Evolutionary conservation across 164 flowering plant genomes (phyloP).

Genomic region (Sextonia rubra): DNA sequence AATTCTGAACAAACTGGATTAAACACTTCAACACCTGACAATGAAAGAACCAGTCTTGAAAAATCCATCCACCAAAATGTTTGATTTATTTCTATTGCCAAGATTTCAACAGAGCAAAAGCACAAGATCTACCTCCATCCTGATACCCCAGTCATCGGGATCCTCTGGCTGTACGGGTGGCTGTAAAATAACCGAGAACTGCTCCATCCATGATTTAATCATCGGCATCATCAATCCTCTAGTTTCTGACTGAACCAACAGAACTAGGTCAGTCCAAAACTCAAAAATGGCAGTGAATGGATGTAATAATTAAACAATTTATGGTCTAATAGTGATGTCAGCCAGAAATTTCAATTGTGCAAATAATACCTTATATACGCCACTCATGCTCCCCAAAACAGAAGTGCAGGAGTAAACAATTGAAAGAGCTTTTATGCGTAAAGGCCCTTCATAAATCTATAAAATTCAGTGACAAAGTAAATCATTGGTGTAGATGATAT

Average conservation of each 20-base stretch:
- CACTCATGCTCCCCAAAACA: constrained; percentile 78
- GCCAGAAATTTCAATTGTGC: background rate
- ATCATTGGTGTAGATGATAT: background rate
- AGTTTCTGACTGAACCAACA: constrained; percentile 62
- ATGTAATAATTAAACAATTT: constrained; percentile 6
- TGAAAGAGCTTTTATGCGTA: constrained; percentile 74
- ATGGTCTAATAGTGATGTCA: background rate
- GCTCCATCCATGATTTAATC: constrained; percentile 77
- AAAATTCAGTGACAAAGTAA: constrained; percentile 2
- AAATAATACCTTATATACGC: constrained; percentile 63
- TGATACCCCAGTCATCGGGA: constrained; percentile 93
- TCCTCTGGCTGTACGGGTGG: constrained; percentile 70
- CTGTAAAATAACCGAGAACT: constrained; percentile 54
- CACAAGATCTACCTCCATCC: constrained; percentile 67
- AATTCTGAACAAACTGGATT: constrained; percentile 88
- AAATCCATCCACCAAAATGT: background rate
- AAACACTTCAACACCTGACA: constrained; percentile 85
- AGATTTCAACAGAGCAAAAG: background rate
- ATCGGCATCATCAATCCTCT: constrained; percentile 50
- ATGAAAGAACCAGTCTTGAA: constrained; percentile 2
- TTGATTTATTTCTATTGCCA: background rate
- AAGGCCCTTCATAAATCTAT: constrained; percentile 66
- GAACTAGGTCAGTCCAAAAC: constrained; percentile 15
- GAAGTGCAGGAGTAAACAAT: constrained; percentile 72
- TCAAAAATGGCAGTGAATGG: no score